phyloP scores from a whole-genome alignment of 1,139 yeast genomes.

The Pichia sp. region DNA sequence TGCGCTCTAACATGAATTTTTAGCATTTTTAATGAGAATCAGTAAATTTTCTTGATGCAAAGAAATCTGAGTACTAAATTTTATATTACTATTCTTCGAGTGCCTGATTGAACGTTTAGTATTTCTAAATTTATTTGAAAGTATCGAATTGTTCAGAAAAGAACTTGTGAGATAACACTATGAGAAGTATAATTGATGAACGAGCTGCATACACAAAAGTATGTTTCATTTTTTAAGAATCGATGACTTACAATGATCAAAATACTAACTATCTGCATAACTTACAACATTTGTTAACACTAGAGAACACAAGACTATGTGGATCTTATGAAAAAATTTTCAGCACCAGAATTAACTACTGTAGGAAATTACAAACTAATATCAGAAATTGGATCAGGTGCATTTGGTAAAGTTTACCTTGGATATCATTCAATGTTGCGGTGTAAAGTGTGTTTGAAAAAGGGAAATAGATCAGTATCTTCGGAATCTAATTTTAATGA shows the following conservation, averaged over 20 bases:
- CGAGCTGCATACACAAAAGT: constrained; percentile 26
- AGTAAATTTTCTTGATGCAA: background rate
- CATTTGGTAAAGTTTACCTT: constrained; percentile 85
- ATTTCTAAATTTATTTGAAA: too few relatives aligned
- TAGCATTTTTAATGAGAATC: background rate
- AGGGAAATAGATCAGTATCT: constrained; percentile 43
- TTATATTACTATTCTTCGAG: too few relatives aligned
- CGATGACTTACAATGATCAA: background rate
- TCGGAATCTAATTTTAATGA: constrained; percentile 34
- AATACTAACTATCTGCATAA: constrained; percentile 6
- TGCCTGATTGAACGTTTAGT: too few relatives aligned
- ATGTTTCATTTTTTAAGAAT: constrained; percentile 3
- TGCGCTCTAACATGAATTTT: background rate
- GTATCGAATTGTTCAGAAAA: background rate
- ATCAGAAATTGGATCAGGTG: constrained; percentile 78
- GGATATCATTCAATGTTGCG: constrained; percentile 72
- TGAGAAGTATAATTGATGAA: constrained; percentile 25
- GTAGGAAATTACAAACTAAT: constrained; percentile 74
- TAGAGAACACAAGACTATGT: constrained; percentile 30
- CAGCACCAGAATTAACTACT: constrained; percentile 39
- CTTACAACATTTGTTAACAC: background rate
- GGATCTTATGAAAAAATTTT: constrained; percentile 25
- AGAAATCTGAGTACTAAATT: too few relatives aligned
- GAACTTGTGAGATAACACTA: background rate
- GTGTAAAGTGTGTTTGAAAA: constrained; percentile 75